These are phyloP conservation scores for Amniculicola lignicola DNA, from an alignment of 495 filamentous ascomycete genomes.

Conservation along the genomic window DNA sequence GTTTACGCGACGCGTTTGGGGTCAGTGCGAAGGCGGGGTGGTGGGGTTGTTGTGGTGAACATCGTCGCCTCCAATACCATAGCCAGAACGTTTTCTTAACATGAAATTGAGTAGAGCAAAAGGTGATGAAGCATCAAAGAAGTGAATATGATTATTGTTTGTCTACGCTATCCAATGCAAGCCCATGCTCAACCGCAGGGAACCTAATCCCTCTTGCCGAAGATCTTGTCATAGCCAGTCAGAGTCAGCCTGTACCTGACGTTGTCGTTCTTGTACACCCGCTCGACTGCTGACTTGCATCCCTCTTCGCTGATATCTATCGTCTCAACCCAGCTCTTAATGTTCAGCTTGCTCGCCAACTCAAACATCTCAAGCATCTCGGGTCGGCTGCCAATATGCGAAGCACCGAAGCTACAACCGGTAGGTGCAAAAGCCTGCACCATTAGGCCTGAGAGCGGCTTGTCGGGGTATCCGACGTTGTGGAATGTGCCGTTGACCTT, in stretches of 20 bases:
- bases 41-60: too few species aligned
- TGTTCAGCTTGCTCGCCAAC: slow-evolving; percentile 73
- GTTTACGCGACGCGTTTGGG: slow-evolving; percentile 7
- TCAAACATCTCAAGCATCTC: slow-evolving; percentile 84
- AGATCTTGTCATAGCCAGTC: slow-evolving; percentile 63
- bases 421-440: slow-evolving; percentile 73
- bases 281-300: slow-evolving; percentile 62
- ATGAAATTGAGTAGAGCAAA: too few species aligned
- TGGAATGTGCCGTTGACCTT: slow-evolving; percentile 83
- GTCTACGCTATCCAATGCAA: too few species aligned
- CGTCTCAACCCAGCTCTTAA: slow-evolving; percentile 79
- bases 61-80: too few species aligned
- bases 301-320: slow-evolving; percentile 68
- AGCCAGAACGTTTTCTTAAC: too few species aligned
- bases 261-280: slow-evolving; percentile 65
- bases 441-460: slow-evolving; percentile 68
- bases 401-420: slow-evolving; percentile 75
- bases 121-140: too few species aligned
- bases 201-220: slow-evolving; percentile 45
- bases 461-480: slow-evolving; percentile 79
- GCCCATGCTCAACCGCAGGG: too few species aligned
- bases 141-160: too few species aligned
- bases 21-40: slow-evolving; percentile 10
- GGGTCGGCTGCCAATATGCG: slow-evolving; percentile 73
- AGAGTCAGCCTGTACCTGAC: slow-evolving; percentile 67